Percentiles rank a stretch among this genome's conserved stretches.
These are phyloP conservation scores for Multifurca ochricompacta DNA, from an alignment of 768 basidiomycete species.

Conservation along the genomic window DNA sequence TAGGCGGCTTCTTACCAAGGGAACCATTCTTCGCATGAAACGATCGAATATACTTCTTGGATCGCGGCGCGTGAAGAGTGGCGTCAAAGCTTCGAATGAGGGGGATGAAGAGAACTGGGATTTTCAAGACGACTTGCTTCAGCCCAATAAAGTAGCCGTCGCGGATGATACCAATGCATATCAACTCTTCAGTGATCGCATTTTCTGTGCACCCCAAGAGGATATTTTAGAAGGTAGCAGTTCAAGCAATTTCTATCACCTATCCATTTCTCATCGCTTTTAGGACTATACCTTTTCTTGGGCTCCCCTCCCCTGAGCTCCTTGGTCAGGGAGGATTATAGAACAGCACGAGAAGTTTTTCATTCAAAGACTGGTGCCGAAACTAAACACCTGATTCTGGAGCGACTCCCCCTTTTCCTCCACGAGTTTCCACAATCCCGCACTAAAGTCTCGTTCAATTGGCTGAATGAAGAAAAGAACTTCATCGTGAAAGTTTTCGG, in stretches of 20 bases:
- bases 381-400: constrained; percentile 57
- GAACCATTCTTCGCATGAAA: constrained; percentile 59
- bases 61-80: constrained; percentile 46
- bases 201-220: constrained; percentile 82
- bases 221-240: constrained; percentile 74
- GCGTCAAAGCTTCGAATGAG: constrained; percentile 30
- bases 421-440: constrained; percentile 75
- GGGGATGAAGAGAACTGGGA: constrained; percentile 73
- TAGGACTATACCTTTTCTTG: constrained; percentile 68
- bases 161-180: constrained; percentile 81
- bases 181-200: constrained; percentile 66
- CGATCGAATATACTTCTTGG: constrained; percentile 66
- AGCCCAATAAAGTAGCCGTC: constrained; percentile 64
- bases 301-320: constrained; percentile 69
- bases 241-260: background rate
- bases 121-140: constrained; percentile 60
- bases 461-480: constrained; percentile 56
- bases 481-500: constrained; percentile 65
- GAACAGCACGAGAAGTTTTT: constrained; percentile 44
- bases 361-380: constrained; percentile 42
- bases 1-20: constrained; percentile 38
- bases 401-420: constrained; percentile 84
- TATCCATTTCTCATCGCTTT: background rate
- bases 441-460: constrained; percentile 52
- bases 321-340: constrained; percentile 73